Base-by-base conservation (phyloP, 2,329 filamentous ascomycete genomes). In the Pseudopyrenochaeta lycopersici region DNA sequence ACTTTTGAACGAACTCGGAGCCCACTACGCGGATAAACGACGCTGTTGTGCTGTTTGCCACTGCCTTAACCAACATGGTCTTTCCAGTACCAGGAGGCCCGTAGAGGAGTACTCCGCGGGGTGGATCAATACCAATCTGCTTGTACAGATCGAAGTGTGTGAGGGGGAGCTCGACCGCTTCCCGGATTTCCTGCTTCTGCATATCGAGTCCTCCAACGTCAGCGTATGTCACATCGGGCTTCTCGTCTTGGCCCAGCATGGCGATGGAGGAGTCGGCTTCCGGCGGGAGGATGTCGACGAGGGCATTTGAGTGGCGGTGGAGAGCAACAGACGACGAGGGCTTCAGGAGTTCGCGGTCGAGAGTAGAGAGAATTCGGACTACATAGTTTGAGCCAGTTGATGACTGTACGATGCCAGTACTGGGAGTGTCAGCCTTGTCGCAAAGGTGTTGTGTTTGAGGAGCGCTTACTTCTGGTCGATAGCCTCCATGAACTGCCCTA, bases 401-500 rank as follows among this genome's bases (percentile, higher is more conserved):
- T 44, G 94, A 98, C 78, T 99, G 95, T 59, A 99, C 95, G 66
- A 99, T 99, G 52, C 95, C 95, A 62, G 95, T 99, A 79, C 92
- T 97, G 71, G 18, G 39, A 38, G 52, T 20, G 52, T 67, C 52
- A 68, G 66, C 49, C 38, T 52, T 38, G 41, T 43, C 21, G 32
- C 41, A 44, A 41, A 41, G 36, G 43, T 20, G 46, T 39, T 15
- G 27, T 18, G 43, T 30, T 15, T 47, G 18, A 21, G 15, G 40
- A 38, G 14, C 46, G 46, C 85, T 77, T 84, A 96, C 92, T 97
- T 99, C 80, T 99, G 95, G 77, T 99, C 95, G 74, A 99, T 99
- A 50, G 95, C 95, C 80, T 99, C 95, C 95, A 99, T 99, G 76
- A 99, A 99, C 80, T 99, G 95, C 56, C 95, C 95, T 76, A 99